Evolutionary conservation across 1,284 basidiomycete species (phyloP).

Genomic region (Apiotrichum gracile): DNA sequence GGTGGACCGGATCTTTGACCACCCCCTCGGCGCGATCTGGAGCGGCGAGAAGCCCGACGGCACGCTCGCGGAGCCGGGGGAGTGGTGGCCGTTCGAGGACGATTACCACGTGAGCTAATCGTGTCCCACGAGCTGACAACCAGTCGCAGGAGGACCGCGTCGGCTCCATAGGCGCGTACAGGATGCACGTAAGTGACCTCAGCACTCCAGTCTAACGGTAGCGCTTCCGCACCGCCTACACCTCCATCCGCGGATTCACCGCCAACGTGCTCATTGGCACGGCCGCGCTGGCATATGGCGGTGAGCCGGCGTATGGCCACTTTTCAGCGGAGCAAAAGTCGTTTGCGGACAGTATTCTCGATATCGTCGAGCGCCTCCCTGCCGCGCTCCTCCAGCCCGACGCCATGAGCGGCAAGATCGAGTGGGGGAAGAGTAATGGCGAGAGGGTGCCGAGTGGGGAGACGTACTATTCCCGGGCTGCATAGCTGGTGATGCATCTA

Average conservation of each 20-base stretch:
- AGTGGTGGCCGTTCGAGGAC: conserved; percentile 69
- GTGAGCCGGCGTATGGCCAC: conserved; percentile 51
- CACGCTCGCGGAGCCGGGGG: conserved; percentile 55
- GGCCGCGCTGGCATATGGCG: conserved; percentile 57
- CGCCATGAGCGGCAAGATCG: background rate
- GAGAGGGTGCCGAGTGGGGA: conserved; percentile 5
- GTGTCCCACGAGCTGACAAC: background rate
- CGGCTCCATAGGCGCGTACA: conserved; percentile 55
- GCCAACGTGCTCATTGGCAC: conserved; percentile 70
- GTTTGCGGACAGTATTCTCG: conserved; percentile 26
- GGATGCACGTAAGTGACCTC: conserved; percentile 34
- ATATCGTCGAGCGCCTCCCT: conserved; percentile 32
- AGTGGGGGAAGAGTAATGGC: conserved; percentile 8
- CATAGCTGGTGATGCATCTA: background rate
- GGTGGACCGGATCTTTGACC: conserved; percentile 70
- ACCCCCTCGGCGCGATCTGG: conserved; percentile 64
- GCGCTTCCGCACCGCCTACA: conserved; percentile 65
- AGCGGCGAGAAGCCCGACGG: conserved; percentile 49
- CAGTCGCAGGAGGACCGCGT: conserved; percentile 37
- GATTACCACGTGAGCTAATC: conserved; percentile 55
- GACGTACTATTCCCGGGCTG: conserved; percentile 3
- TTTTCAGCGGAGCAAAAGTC: conserved; percentile 51
- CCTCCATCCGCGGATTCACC: conserved; percentile 73
- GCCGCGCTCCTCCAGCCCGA: conserved; percentile 16
- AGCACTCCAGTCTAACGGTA: conserved; percentile 42